A percentile compares a stretch with the other conserved stretches of the same genome.
These are phyloP conservation scores for Byssoonygena ceratinophila DNA, from an alignment of 2,329 filamentous ascomycete species.

Conservation along the genomic window DNA sequence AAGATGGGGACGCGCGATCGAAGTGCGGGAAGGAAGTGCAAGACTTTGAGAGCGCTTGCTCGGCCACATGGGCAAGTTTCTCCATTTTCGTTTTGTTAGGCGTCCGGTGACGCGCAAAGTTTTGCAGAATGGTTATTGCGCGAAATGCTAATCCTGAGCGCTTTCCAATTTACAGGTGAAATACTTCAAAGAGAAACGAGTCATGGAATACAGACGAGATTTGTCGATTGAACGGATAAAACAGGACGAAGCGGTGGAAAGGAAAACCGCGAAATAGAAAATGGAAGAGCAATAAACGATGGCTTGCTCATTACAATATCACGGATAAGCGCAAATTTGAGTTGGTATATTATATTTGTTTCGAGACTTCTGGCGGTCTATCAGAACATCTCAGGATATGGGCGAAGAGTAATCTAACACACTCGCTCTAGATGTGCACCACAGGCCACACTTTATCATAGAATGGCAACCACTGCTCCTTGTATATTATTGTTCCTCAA, in stretches of 20 bases:
- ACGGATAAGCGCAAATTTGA: conserved; percentile 1
- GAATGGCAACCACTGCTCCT: neutral
- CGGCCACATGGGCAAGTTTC: conserved; percentile 67
- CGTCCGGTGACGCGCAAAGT: no score
- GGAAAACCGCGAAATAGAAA: neutral
- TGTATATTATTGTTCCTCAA: neutral
- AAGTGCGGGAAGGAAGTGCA: conserved; percentile 51
- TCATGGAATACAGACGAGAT: conserved; percentile 82
- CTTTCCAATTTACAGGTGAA: conserved; percentile 53
- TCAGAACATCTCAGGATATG: neutral
- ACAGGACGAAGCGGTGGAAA: conserved; percentile 52
- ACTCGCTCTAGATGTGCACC: neutral
- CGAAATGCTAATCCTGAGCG: conserved; percentile 1
- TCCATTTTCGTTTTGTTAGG: conserved; percentile 27
- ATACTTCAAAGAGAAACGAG: conserved; percentile 94
- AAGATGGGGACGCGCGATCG: conserved; percentile 46
- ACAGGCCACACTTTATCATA: neutral
- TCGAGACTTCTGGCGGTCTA: neutral
- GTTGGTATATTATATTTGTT: conserved; percentile 5
- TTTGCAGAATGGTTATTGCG: neutral
- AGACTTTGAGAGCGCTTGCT: conserved; percentile 75
- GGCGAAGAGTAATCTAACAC: neutral
- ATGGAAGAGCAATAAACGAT: neutral
- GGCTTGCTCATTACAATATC: neutral
- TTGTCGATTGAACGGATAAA: conserved; percentile 65